Percentiles rank a stretch among this genome's conserved stretches.
These are phyloP conservation scores for Crithidia expoeki DNA, from an alignment of 208 protist genomes.

Conservation along the genomic window DNA sequence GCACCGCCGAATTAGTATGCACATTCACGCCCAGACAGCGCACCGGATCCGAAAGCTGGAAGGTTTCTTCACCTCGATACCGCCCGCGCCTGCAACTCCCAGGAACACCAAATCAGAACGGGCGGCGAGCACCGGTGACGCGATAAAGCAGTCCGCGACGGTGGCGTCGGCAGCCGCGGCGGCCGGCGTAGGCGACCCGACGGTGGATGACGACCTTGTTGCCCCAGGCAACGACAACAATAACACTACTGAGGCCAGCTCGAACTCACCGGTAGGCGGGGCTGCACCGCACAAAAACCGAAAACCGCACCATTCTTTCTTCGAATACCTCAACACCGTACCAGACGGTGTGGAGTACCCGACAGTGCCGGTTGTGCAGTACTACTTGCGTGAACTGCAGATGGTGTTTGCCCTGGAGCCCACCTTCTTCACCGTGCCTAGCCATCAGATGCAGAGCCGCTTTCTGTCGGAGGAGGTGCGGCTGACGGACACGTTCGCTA, in stretches of 20 bases:
- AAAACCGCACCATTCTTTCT: constrained; percentile 30
- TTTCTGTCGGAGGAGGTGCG: constrained; percentile 24
- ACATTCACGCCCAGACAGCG: constrained; percentile 23
- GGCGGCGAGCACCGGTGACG: background rate
- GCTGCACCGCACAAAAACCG: background rate
- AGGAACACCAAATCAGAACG: background rate
- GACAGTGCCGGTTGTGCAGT: constrained; percentile 49
- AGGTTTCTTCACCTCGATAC: constrained; percentile 29
- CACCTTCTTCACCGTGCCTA: constrained; percentile 39
- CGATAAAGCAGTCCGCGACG: background rate
- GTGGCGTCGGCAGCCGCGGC: constrained; percentile 5
- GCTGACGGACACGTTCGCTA: constrained; percentile 3
- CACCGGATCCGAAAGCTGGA: constrained; percentile 38
- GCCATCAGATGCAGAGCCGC: constrained; percentile 21
- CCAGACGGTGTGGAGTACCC: constrained; percentile 50
- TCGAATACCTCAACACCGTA: constrained; percentile 52
- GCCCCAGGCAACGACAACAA: background rate
- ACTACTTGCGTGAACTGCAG: constrained; percentile 47
- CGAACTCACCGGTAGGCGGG: background rate
- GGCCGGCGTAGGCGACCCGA: background rate
- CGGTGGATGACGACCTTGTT: constrained; percentile 16
- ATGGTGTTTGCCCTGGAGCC: constrained; percentile 36
- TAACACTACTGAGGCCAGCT: background rate
- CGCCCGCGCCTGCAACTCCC: background rate
- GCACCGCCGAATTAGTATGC: constrained; percentile 14